phyloP scores from a whole-genome alignment of 2,329 filamentous ascomycete genomes.

The Alternaria dauci region DNA sequence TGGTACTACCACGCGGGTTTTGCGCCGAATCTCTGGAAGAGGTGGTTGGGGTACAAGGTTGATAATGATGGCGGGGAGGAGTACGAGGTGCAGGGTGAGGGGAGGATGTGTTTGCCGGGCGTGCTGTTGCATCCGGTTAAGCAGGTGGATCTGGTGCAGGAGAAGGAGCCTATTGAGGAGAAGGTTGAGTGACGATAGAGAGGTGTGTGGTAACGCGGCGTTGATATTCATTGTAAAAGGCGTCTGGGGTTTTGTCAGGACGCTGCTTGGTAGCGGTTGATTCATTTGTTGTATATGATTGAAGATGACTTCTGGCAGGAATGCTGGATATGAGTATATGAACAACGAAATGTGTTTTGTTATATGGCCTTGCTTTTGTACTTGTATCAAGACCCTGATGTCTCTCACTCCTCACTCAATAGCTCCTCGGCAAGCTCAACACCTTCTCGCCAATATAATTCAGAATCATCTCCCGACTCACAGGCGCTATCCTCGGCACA shows the following conservation, averaged over 20 bases:
- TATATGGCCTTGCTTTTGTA: neutral
- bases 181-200: neutral
- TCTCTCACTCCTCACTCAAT: constrained; percentile 51
- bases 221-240: neutral
- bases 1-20: constrained; percentile 65
- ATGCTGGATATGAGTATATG: constrained; percentile 3
- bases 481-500: constrained; percentile 67
- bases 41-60: constrained; percentile 65
- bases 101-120: constrained; percentile 59
- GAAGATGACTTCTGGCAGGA: neutral
- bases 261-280: constrained; percentile 1
- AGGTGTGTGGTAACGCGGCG: neutral
- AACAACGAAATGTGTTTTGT: neutral
- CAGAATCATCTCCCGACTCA: constrained; percentile 76
- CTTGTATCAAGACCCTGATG: neutral
- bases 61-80: constrained; percentile 59
- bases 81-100: constrained; percentile 56
- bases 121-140: constrained; percentile 62
- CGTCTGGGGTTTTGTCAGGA: neutral
- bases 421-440: constrained; percentile 72
- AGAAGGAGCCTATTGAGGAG: constrained; percentile 28
- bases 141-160: constrained; percentile 58
- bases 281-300: constrained; percentile 9
- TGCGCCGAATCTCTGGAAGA: constrained; percentile 63
- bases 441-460: constrained; percentile 76